These are phyloP conservation scores for Metschnikowia rubicola DNA, from an alignment of 805 yeast species.

Conservation along the genomic window DNA sequence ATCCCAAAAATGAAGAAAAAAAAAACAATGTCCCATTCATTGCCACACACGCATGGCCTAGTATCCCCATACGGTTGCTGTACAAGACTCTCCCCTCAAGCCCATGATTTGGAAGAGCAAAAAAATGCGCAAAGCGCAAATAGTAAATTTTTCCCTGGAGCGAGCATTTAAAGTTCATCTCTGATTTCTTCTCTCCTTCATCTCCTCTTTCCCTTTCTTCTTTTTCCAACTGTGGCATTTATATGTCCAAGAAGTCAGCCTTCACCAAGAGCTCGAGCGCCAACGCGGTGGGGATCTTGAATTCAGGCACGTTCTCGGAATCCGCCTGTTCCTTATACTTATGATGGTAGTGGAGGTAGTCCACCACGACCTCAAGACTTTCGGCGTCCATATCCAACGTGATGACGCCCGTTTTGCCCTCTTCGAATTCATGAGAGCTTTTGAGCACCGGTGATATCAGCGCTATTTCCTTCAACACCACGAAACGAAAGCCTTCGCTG, in stretches of 20 bases:
- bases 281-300: slow-evolving; percentile 89
- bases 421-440: slow-evolving; percentile 50
- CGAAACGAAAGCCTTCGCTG: slow-evolving; percentile 62
- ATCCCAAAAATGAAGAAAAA: too few relatives aligned
- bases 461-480: slow-evolving; percentile 71
- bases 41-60: too few relatives aligned
- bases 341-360: slow-evolving; percentile 72
- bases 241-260: slow-evolving; percentile 82
- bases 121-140: too few relatives aligned
- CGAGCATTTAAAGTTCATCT: too few relatives aligned
- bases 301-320: slow-evolving; percentile 68
- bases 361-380: slow-evolving; percentile 75
- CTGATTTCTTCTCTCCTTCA: neutral
- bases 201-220: neutral
- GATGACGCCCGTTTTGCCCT: slow-evolving; percentile 59
- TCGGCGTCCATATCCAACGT: slow-evolving; percentile 64
- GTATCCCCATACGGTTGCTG: too few relatives aligned
- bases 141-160: too few relatives aligned
- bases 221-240: neutral
- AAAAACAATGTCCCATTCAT: too few relatives aligned
- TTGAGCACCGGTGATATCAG: slow-evolving; percentile 56
- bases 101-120: too few relatives aligned
- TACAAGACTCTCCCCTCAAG: too few relatives aligned
- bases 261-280: slow-evolving; percentile 89
- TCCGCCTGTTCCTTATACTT: slow-evolving; percentile 58